Conservation (phyloP, 345 rosid genomes). For the Citrus unshiu region DNA sequence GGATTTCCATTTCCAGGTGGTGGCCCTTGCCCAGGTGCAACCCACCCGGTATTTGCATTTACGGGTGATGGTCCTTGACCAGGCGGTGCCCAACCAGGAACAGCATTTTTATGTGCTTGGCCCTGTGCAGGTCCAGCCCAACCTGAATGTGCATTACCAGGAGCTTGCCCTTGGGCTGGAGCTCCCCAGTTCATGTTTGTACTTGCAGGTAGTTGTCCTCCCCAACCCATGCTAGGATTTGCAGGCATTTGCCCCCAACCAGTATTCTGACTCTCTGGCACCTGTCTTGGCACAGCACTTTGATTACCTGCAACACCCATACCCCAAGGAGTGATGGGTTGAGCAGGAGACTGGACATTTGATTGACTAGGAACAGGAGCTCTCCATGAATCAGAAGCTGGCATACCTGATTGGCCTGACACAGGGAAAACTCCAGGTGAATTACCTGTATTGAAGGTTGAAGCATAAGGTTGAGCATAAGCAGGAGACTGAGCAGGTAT, state of each 20-base stretch:
- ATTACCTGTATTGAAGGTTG: conserved; percentile 33
- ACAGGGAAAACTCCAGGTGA: conserved; percentile 35
- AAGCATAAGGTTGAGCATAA: conserved; percentile 37
- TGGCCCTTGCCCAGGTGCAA: conserved; percentile 45
- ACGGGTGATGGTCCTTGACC: conserved; percentile 42
- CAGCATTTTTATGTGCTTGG: conserved; percentile 47
- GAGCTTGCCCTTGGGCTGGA: conserved; percentile 43
- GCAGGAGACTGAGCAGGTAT: conserved; percentile 34
- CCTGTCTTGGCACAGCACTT: conserved; percentile 33
- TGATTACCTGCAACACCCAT: conserved; percentile 36
- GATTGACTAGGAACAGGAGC: conserved; percentile 42
- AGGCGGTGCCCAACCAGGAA: conserved; percentile 55
- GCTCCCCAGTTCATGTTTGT: conserved; percentile 48
- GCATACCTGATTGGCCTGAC: conserved; percentile 35
- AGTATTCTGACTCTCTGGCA: conserved; percentile 40
- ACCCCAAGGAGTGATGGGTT: conserved; percentile 48
- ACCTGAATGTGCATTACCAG: conserved; percentile 43
- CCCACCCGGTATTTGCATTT: conserved; percentile 46
- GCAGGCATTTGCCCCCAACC: conserved; percentile 57
- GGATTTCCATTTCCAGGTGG: conserved; percentile 33
- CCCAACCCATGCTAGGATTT: conserved; percentile 65
- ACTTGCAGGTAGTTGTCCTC: conserved; percentile 48
- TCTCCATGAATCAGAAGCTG: conserved; percentile 64
- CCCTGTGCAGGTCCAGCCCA: conserved; percentile 54
- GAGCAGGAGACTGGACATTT: conserved; percentile 33